Evolutionary conservation across 352 stramenopile genomes (phyloP), one percentile per base, ranked within the genome.

Genomic region (Pythium oligandrum): DNA sequence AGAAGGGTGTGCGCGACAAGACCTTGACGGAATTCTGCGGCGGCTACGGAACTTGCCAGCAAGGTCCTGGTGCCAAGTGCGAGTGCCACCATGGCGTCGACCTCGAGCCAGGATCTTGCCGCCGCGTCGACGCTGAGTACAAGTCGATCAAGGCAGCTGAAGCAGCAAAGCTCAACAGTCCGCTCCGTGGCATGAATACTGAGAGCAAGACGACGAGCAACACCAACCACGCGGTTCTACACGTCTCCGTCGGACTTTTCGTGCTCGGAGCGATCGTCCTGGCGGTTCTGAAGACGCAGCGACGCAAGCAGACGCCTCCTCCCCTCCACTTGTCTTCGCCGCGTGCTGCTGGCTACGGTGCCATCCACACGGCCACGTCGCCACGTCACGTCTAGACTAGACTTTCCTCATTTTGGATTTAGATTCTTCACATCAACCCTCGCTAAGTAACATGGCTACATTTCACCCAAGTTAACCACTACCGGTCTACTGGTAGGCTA

Each of bases 81-180:
- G 70, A 80, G 46, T 92, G 81, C 54, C 65, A 60, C 10, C 46
- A 34, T 33, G 72, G 63, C 33, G 53, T 87, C 7, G 7, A 50
- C 2, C 52, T 90, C 1, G 76, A 83, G 38, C 52, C 75, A 4
- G 51, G 59, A 4, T 84, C 75, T 5, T 90, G 78, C 52, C 70
- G 63, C 35, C 76, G 78, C 36, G 86, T 90, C 57, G 78, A 90
- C 48, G 70, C 74, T 10, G 75, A 85, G 47, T 84, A 79, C 40
- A 48, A 70, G 17, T 60, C 48, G 40, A 35, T 33, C 40, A 46
- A 12, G 45, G 32, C 40, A 26, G 17, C 17, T 26, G 17, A 26
- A 26, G 17, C 17, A 26, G 17, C 17, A 26, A 26, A 26, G 17
- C 17, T 26, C 17, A 26, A 26, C 17, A 26, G 17, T 26, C 17